A percentile compares a stretch with the other conserved stretches of the same genome.
Evolutionary conservation across 371 early-diverging fungal genomes (phyloP).

Genomic region (Mucor irregularis): DNA sequence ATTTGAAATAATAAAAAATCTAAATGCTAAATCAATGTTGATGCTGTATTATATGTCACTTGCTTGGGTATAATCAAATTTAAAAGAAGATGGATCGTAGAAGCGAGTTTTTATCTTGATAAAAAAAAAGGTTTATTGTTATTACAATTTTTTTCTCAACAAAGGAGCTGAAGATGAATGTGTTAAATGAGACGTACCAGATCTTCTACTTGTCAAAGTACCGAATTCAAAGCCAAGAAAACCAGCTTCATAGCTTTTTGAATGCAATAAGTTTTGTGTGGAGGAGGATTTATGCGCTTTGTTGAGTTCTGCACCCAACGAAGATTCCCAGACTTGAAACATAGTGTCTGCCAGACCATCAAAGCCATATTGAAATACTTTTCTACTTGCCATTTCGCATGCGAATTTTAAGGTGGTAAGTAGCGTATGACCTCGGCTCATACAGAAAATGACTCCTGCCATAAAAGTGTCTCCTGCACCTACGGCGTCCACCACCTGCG

Average conservation of each 20-base stretch:
- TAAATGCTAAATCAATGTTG: no score
- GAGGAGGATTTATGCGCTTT: not conserved
- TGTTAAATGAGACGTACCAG: constrained; percentile 8
- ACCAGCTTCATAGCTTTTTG: constrained; percentile 19
- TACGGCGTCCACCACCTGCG: constrained; percentile 52
- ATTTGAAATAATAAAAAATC: no score
- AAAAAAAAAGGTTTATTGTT: not conserved
- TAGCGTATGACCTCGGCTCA: constrained; percentile 20
- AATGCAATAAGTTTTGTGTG: constrained; percentile 3
- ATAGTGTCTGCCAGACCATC: constrained; percentile 19
- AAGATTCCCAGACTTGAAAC: constrained; percentile 14
- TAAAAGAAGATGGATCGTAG: not conserved
- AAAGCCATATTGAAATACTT: constrained; percentile 64
- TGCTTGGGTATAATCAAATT: not conserved
- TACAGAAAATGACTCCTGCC: constrained; percentile 58
- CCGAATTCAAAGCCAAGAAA: constrained; percentile 12
- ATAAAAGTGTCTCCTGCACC: constrained; percentile 77
- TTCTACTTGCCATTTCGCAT: constrained; percentile 59
- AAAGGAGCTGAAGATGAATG: constrained; percentile 14
- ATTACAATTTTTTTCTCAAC: constrained; percentile 2
- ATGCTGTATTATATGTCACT: no score
- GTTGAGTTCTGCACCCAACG: constrained; percentile 13
- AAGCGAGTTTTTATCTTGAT: not conserved
- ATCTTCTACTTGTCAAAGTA: constrained; percentile 13
- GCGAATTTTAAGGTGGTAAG: constrained; percentile 45